Base-by-base conservation (phyloP, 2,329 filamentous ascomycete species). In the Colletotrichum tabaci region DNA sequence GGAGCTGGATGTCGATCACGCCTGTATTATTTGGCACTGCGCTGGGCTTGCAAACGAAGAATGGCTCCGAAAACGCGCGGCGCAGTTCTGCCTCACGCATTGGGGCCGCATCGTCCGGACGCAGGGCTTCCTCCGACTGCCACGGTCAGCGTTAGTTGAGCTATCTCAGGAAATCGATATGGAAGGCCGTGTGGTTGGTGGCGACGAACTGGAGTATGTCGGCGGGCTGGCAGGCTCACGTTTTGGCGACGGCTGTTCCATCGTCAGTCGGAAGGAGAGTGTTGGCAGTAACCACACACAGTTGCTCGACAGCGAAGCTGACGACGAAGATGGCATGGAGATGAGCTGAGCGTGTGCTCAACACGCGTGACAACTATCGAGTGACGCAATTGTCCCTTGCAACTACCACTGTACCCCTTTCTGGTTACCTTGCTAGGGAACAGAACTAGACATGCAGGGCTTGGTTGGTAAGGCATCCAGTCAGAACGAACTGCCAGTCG, bases 51-150 rank as follows among this genome's bases (percentile, higher is more conserved):
- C 96, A 18, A 94, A 92, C 76, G 96, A 99, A 82, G 94, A 97
- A 64, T 98, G 95, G 95, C 88, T 99, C 49, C 94, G 95, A 80
- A 93, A 94, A 76, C 92, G 96, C 64, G 94, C 96, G 0, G 95
- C 95, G 0, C 87, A 87, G 57, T 98, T 97, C 82, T 98, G 95
- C 79, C 90, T 99, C 82, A 93, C 92, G 49, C 94, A 98, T 81
- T 99, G 96, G 95, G 96, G 96, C 64, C 91, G 96, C 57, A 90
- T 99, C 38, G 96, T 98, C 26, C 91, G 96, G 21, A 98, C 95
- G 0, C 88, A 92, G 44, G 95, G 94, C 0, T 99, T 98, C 84
- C 87, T 95, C 71, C 91, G 90, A 61, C 86, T 99, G 46, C 94
- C 92, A 67, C 92, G 94, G 66, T 86, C 89, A 63, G 93, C 94